Evolutionary conservation across 345 rosid species (phyloP).

Genomic region (Salix koriyanagi): DNA sequence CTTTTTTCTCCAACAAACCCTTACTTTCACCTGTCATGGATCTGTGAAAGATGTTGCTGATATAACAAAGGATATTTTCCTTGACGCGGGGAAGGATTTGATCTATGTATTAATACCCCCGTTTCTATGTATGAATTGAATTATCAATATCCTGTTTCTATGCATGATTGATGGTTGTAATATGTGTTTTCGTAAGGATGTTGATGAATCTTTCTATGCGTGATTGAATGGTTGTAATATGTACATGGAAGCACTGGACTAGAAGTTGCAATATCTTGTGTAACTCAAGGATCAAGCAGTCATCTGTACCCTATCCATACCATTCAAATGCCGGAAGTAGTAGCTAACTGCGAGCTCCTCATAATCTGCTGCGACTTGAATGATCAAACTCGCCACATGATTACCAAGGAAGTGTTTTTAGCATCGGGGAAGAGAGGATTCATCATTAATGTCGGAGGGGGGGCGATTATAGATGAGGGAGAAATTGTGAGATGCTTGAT

Average conservation of each 20-base stretch:
- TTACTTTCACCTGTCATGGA: conserved; percentile 22
- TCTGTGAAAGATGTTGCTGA: conserved; percentile 17
- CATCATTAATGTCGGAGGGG: conserved; percentile 6
- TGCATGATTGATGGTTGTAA: neutral
- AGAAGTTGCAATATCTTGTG: conserved; percentile 1
- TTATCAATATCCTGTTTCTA: neutral
- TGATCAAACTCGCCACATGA: conserved; percentile 7
- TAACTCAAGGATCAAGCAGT: conserved; percentile 12
- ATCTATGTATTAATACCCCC: neutral
- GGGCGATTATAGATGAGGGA: conserved; percentile 12
- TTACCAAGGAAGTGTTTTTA: conserved; percentile 12
- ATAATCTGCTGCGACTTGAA: conserved; percentile 8
- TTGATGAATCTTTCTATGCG: neutral
- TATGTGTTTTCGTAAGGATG: neutral
- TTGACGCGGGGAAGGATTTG: neutral
- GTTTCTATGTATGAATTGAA: neutral
- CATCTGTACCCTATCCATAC: neutral
- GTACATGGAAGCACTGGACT: conserved; percentile 10
- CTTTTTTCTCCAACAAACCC: conserved; percentile 59
- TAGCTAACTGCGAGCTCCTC: conserved; percentile 1
- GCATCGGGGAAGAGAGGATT: conserved; percentile 18
- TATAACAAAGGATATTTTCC: conserved; percentile 4
- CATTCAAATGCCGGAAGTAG: conserved; percentile 5
- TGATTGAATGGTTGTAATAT: neutral
- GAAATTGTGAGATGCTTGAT: conserved; percentile 15